Percentiles rank a stretch among this genome's conserved stretches.
These are phyloP conservation scores for Phytopythium montanum DNA, from an alignment of 352 stramenopile genomes.

Conservation along the genomic window DNA sequence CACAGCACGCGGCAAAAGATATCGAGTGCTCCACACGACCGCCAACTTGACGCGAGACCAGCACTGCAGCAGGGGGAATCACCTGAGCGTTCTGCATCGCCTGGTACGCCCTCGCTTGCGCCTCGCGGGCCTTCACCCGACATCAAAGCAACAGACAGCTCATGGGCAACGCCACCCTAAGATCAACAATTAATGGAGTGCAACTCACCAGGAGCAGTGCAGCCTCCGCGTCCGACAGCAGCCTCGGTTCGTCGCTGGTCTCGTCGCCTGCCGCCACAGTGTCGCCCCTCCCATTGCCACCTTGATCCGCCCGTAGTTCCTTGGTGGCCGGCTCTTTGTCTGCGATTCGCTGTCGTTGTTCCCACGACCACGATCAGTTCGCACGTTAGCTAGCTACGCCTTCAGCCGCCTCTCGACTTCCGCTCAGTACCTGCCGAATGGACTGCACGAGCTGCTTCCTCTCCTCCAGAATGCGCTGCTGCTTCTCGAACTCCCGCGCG, in stretches of 20 bases:
- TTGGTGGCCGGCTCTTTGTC: not conserved
- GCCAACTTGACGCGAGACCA: not conserved
- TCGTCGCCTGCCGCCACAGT: not conserved
- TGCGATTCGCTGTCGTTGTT: not conserved
- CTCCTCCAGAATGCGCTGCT: constrained; percentile 44
- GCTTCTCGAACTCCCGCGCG: constrained; percentile 36
- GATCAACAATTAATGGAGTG: not conserved
- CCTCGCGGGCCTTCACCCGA: constrained; percentile 17
- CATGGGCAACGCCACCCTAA: not conserved
- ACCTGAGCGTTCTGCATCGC: constrained; percentile 23
- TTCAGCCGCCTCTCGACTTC: not conserved
- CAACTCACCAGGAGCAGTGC: constrained; percentile 12
- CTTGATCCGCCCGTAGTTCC: not conserved
- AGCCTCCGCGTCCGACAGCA: constrained; percentile 10
- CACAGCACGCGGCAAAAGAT: constrained; percentile 2
- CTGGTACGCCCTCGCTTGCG: constrained; percentile 22
- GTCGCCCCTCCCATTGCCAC: not conserved
- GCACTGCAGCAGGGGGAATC: not conserved
- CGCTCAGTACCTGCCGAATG: constrained; percentile 46
- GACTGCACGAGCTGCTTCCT: constrained; percentile 41
- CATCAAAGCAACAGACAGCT: not conserved
- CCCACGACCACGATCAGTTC: not conserved
- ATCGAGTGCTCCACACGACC: not conserved
- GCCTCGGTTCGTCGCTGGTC: not conserved
- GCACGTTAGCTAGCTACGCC: not conserved